Evolutionary conservation across 1,139 yeast species (phyloP).

Genomic region (Lodderomyces theae): DNA sequence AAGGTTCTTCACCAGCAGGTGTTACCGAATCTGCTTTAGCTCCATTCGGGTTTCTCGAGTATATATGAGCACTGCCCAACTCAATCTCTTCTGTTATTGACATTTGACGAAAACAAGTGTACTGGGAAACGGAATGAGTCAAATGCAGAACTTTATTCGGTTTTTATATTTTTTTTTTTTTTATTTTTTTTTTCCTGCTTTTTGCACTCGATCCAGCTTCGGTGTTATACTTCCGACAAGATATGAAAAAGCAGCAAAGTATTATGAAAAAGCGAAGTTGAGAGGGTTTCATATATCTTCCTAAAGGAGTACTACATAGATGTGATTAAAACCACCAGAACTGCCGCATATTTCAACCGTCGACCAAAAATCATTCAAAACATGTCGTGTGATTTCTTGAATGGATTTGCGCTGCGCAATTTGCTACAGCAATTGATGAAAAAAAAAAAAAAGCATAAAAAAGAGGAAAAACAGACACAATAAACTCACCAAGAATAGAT

Average conservation of each 20-base stretch:
- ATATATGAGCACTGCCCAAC: neutral
- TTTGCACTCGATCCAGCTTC: neutral
- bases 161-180: too few relatives aligned
- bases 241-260: too few relatives aligned
- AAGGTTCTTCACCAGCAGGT: neutral
- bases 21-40: neutral
- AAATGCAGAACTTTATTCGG: too few relatives aligned
- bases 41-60: neutral
- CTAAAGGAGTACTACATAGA: too few relatives aligned
- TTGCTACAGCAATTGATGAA: neutral
- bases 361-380: too few relatives aligned
- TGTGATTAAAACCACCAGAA: too few relatives aligned
- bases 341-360: too few relatives aligned
- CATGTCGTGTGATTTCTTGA: neutral
- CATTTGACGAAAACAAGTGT: too few relatives aligned
- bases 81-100: neutral
- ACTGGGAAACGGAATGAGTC: too few relatives aligned
- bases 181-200: neutral
- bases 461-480: neutral
- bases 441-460: neutral
- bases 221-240: neutral
- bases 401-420: constrained; percentile 1
- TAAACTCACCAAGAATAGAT: neutral
- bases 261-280: too few relatives aligned
- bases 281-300: too few relatives aligned